A percentile compares a stretch with the other conserved stretches of the same genome.
Evolutionary conservation across 2,329 filamentous ascomycete species (phyloP).

Genomic region (Colletotrichum liaoningense): DNA sequence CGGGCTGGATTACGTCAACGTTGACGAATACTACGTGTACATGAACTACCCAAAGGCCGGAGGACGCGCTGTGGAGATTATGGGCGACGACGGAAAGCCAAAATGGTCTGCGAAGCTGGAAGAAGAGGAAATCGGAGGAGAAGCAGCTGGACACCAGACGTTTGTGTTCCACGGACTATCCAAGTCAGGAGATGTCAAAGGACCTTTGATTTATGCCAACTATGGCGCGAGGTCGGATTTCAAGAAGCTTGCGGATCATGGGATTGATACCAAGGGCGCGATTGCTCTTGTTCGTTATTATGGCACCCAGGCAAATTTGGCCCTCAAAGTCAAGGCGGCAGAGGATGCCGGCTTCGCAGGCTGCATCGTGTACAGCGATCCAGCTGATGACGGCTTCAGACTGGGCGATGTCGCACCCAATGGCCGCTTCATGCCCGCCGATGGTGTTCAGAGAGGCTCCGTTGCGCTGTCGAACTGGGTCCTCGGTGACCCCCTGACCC

Average conservation of each 20-base stretch:
- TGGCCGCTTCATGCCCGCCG: constrained; percentile 82
- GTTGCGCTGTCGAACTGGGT: constrained; percentile 87
- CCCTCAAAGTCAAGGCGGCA: constrained; percentile 89
- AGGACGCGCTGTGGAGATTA: constrained; percentile 84
- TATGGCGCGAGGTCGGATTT: constrained; percentile 91
- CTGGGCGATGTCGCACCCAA: constrained; percentile 79
- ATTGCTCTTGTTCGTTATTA: constrained; percentile 88
- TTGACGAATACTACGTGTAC: constrained; percentile 89
- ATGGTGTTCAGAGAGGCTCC: constrained; percentile 84
- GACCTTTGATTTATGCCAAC: constrained; percentile 91
- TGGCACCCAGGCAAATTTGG: constrained; percentile 77
- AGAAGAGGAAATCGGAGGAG: constrained; percentile 77
- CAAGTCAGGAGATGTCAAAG: constrained; percentile 85
- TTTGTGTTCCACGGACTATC: constrained; percentile 90
- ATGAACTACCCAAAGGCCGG: constrained; percentile 87
- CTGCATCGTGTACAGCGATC: constrained; percentile 93
- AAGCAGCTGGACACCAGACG: constrained; percentile 75
- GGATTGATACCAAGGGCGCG: constrained; percentile 79
- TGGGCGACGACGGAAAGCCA: constrained; percentile 72
- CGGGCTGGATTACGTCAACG: constrained; percentile 78
- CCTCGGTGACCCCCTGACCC: constrained; percentile 90
- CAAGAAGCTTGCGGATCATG: constrained; percentile 74
- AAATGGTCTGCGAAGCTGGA: constrained; percentile 88
- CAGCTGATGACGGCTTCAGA: constrained; percentile 83
- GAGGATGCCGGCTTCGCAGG: constrained; percentile 87